Conservation (phyloP, 257 asterid genomes). For the Eustoma russellianum region DNA sequence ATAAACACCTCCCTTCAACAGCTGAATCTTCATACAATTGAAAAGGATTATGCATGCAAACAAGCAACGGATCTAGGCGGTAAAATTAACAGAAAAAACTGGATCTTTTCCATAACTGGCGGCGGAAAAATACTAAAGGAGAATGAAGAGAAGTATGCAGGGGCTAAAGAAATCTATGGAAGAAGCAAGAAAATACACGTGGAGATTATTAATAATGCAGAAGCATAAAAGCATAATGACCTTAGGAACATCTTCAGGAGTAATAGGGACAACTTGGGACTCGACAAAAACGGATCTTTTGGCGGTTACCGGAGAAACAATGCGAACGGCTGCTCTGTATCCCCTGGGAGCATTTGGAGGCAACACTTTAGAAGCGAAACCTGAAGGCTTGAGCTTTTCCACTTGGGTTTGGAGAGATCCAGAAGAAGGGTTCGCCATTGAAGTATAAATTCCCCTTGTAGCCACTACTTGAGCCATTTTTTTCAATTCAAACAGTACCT, state of each 20-base stretch:
- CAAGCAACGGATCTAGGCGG: too few species aligned
- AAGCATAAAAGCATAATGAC: constrained; percentile 16
- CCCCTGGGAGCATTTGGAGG: constrained; percentile 23
- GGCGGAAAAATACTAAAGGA: too few species aligned
- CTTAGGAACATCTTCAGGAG: constrained; percentile 63
- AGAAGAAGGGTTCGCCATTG: constrained; percentile 35
- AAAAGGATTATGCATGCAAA: background rate
- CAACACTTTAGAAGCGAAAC: constrained; percentile 43
- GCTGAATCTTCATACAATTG: background rate
- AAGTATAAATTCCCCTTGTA: constrained; percentile 49
- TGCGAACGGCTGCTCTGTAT: constrained; percentile 29
- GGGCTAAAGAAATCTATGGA: background rate
- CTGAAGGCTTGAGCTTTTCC: constrained; percentile 50
- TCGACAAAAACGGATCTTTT: constrained; percentile 38
- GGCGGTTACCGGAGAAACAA: constrained; percentile 39
- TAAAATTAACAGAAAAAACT: too few species aligned
- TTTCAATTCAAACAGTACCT: background rate
- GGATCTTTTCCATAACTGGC: too few species aligned
- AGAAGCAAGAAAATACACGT: background rate
- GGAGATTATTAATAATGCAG: background rate
- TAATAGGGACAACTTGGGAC: constrained; percentile 44
- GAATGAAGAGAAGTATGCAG: background rate
- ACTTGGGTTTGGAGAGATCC: constrained; percentile 39
- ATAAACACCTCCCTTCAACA: background rate
- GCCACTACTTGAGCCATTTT: constrained; percentile 76